Evolutionary conservation across 768 basidiomycete genomes (phyloP).

Genomic region (Lentinula raphanica): DNA sequence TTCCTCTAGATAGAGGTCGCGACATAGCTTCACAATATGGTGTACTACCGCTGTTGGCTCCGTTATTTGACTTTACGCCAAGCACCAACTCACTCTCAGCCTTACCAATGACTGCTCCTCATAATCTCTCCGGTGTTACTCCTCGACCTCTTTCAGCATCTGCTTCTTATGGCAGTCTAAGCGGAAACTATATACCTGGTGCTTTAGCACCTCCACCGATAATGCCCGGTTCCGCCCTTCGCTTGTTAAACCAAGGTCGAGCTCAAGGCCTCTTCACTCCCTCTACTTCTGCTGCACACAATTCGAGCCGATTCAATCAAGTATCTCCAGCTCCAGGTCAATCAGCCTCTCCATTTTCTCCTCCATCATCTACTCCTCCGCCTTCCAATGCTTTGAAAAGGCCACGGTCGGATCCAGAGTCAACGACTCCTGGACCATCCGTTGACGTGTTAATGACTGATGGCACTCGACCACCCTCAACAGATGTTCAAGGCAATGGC

Average conservation of each 20-base stretch:
- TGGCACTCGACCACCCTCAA: constrained; percentile 46
- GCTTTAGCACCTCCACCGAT: constrained; percentile 76
- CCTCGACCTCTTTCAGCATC: constrained; percentile 65
- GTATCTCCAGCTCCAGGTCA: constrained; percentile 37
- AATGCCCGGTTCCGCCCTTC: constrained; percentile 82
- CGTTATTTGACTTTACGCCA: constrained; percentile 91
- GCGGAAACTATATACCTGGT: constrained; percentile 46
- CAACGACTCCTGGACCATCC: constrained; percentile 22
- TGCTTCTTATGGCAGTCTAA: constrained; percentile 50
- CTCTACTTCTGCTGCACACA: constrained; percentile 59
- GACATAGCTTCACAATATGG: constrained; percentile 92
- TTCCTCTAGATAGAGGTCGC: constrained; percentile 89
- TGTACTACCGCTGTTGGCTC: constrained; percentile 80
- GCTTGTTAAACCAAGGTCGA: constrained; percentile 78
- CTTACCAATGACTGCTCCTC: constrained; percentile 51
- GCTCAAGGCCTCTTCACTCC: constrained; percentile 85
- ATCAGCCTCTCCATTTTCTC: constrained; percentile 41
- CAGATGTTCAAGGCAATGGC: constrained; percentile 42
- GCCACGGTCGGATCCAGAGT: constrained; percentile 64
- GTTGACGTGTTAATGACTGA: constrained; percentile 17
- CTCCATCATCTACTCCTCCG: constrained; percentile 46
- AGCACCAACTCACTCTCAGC: constrained; percentile 64
- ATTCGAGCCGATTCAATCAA: constrained; percentile 49
- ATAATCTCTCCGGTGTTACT: constrained; percentile 40
- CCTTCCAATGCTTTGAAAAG: constrained; percentile 49